Evolutionary conservation across 2,329 filamentous ascomycete genomes (phyloP).

Genomic region (Diaporthe sp.): DNA sequence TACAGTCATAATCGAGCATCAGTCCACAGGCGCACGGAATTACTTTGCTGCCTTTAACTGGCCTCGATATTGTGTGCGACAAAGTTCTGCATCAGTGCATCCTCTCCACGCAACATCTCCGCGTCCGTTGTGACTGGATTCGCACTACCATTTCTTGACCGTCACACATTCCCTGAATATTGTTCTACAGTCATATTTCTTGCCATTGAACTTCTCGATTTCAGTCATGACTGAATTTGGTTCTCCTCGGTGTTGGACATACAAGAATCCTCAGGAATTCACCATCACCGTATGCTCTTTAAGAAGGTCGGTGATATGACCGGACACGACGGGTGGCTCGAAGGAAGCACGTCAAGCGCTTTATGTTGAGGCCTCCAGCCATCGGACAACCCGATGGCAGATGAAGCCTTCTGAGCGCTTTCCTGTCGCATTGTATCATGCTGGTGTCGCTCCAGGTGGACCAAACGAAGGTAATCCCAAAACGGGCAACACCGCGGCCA

Average conservation of each 20-base stretch:
- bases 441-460: neutral
- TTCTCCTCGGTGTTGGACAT: neutral
- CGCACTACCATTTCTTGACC: neutral
- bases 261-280: neutral
- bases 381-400: neutral
- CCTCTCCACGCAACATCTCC: neutral
- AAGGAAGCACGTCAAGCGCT: neutral
- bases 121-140: neutral
- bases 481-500: neutral
- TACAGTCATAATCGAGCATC: too few species aligned
- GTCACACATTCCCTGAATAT: neutral
- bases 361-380: neutral
- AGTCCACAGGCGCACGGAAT: neutral
- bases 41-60: neutral
- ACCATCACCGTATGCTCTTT: neutral
- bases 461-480: neutral
- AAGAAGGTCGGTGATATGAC: too few species aligned
- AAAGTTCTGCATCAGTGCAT: neutral
- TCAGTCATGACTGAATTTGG: neutral
- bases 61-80: neutral
- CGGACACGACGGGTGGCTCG: neutral
- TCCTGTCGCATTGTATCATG: constrained; percentile 14
- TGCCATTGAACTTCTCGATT: too few species aligned
- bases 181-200: neutral
- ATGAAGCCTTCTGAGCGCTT: neutral